Conservation (phyloP, 2,329 filamentous ascomycete genomes). For the Epichloe coenophiala region DNA sequence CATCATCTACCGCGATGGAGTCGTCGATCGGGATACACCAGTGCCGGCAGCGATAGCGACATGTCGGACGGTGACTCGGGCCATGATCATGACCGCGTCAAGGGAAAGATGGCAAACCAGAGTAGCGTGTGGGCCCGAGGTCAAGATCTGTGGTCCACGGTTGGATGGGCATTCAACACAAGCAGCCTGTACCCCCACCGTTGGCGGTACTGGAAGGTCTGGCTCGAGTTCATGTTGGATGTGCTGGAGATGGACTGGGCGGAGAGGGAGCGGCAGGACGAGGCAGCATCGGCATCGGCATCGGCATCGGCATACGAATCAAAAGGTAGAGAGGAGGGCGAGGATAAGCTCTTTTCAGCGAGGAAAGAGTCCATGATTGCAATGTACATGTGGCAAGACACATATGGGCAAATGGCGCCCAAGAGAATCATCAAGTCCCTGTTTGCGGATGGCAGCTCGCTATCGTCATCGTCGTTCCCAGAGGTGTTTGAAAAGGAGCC, state of each 20-base stretch:
- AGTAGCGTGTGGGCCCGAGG: conserved; percentile 62
- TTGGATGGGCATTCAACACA: conserved; percentile 92
- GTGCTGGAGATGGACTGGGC: conserved; percentile 60
- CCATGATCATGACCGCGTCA: conserved; percentile 38
- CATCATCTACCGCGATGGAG: conserved; percentile 18
- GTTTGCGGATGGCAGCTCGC: conserved; percentile 48
- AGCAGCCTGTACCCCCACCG: conserved; percentile 56
- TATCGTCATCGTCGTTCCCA: conserved; percentile 40
- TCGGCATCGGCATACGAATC: conserved; percentile 15
- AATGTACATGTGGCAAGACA: conserved; percentile 39
- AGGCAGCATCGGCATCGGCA: conserved; percentile 18
- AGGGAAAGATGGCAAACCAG: conserved; percentile 45
- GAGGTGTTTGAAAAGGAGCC: conserved; percentile 56
- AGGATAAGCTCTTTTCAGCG: conserved; percentile 14
- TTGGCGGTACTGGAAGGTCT: conserved; percentile 71
- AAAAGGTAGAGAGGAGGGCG: conserved; percentile 8
- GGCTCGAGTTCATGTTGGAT: conserved; percentile 69
- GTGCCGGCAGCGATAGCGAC: conserved; percentile 28
- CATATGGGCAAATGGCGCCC: conserved; percentile 30
- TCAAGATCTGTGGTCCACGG: conserved; percentile 75
- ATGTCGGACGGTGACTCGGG: conserved; percentile 28
- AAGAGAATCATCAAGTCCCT: conserved; percentile 51
- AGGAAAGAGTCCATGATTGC: conserved; percentile 45
- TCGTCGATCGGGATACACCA: conserved; percentile 21
- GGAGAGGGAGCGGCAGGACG: conserved; percentile 39